Evolutionary conservation across 1,139 yeast species (phyloP).

Genomic region (Debaryomyces udenii): DNA sequence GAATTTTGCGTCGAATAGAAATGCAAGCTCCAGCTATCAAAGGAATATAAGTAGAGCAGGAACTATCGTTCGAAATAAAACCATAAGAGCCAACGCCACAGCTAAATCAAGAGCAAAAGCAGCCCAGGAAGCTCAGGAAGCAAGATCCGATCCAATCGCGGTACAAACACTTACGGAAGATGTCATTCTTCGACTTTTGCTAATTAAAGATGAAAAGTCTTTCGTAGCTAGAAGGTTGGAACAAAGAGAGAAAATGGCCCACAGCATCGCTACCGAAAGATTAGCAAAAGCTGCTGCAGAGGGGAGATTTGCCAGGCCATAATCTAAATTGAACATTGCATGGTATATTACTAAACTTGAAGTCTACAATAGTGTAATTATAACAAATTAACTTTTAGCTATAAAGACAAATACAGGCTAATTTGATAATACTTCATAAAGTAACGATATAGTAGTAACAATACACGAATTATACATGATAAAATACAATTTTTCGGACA

Average conservation of each 20-base stretch:
- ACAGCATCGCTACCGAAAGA: conserved; percentile 65
- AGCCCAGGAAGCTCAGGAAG: conserved; percentile 51
- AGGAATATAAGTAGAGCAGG: conserved; percentile 47
- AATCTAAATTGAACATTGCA: neutral
- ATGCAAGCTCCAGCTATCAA: conserved; percentile 10
- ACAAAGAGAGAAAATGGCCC: conserved; percentile 64
- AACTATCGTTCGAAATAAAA: conserved; percentile 62
- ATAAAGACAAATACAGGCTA: neutral
- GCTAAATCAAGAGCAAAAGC: conserved; percentile 59
- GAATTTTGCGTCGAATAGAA: conserved; percentile 1
- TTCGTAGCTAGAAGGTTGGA: conserved; percentile 59
- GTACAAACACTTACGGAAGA: conserved; percentile 66
- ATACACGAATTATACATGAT: neutral
- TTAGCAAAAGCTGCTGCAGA: conserved; percentile 50
- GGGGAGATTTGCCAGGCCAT: conserved; percentile 28
- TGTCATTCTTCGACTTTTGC: conserved; percentile 62
- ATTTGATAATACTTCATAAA: neutral
- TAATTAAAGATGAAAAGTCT: conserved; percentile 44
- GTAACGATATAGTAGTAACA: conserved; percentile 2
- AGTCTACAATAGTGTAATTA: neutral
- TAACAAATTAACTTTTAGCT: conserved; percentile 2
- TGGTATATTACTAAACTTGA: neutral
- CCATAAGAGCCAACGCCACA: conserved; percentile 76
- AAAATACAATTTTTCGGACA: conserved; percentile 3
- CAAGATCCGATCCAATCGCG: conserved; percentile 57